A percentile compares a stretch with the other conserved stretches of the same genome.
phyloP scores from a whole-genome alignment of 2,329 filamentous ascomycete genomes.

The Fusarium nurragi region DNA sequence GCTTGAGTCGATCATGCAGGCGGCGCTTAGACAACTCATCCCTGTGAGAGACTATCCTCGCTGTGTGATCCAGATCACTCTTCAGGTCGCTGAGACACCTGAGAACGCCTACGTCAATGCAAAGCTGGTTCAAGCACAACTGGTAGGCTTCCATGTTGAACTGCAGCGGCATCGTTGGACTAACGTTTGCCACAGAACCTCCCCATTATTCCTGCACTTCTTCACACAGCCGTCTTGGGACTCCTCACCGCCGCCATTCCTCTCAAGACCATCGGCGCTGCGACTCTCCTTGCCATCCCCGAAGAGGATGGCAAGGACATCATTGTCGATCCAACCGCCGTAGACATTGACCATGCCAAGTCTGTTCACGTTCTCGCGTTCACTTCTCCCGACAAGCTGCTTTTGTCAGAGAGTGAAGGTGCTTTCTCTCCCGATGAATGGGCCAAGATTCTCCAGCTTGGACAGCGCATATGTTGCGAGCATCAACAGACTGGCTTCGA shows the following conservation, averaged over 20 bases:
- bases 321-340: slow-evolving; percentile 68
- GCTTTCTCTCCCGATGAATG: slow-evolving; percentile 79
- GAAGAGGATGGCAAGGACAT: slow-evolving; percentile 55
- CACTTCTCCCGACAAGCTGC: slow-evolving; percentile 74
- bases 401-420: slow-evolving; percentile 85
- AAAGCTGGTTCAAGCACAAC: slow-evolving; percentile 67
- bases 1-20: slow-evolving; percentile 79
- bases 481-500: slow-evolving; percentile 52
- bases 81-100: slow-evolving; percentile 78
- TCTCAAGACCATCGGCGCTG: slow-evolving; percentile 75
- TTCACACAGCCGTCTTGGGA: slow-evolving; percentile 81
- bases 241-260: slow-evolving; percentile 86
- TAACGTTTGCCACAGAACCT: slow-evolving; percentile 67
- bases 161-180: slow-evolving; percentile 24
- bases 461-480: slow-evolving; percentile 71
- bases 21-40: slow-evolving; percentile 77
- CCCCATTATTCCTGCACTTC: slow-evolving; percentile 79
- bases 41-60: slow-evolving; percentile 80
- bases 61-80: slow-evolving; percentile 79
- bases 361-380: slow-evolving; percentile 89
- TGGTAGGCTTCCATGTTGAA: slow-evolving; percentile 57
- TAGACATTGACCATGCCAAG: slow-evolving; percentile 68
- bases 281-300: slow-evolving; percentile 70
- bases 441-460: slow-evolving; percentile 73
- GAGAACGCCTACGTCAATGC: slow-evolving; percentile 71